These are phyloP conservation scores for Begonia loranthoides DNA, from an alignment of 306 rosid species.

Conservation along the genomic window DNA sequence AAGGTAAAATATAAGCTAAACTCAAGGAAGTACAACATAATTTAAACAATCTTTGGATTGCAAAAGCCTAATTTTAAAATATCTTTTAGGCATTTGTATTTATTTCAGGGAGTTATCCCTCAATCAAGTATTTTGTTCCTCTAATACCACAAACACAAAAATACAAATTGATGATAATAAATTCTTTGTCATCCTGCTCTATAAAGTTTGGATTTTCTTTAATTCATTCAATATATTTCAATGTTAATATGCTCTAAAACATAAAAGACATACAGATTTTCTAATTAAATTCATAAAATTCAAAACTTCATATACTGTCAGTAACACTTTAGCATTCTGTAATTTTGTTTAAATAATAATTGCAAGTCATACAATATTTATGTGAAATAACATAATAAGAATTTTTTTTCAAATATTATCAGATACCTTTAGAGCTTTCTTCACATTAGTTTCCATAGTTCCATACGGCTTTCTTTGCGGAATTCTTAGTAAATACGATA, in stretches of 20 bases:
- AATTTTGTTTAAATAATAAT: not conserved
- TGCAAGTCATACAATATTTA: not conserved
- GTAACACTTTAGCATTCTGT: not conserved
- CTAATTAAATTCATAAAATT: not conserved
- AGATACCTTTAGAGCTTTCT: slow-evolving; percentile 74
- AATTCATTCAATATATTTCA: too few relatives aligned
- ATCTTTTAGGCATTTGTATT: not conserved
- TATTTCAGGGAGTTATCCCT: not conserved
- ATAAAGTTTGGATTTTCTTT: too few relatives aligned
- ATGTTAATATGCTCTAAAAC: not conserved
- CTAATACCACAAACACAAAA: too few relatives aligned
- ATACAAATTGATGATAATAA: too few relatives aligned
- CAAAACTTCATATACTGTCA: not conserved
- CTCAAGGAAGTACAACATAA: not conserved
- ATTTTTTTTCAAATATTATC: not conserved
- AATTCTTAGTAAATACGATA: slow-evolving; percentile 74
- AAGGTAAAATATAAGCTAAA: not conserved
- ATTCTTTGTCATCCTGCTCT: too few relatives aligned
- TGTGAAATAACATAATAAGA: slow-evolving; percentile 1
- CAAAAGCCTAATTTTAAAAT: too few relatives aligned
- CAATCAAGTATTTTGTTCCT: not conserved
- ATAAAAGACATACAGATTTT: not conserved
- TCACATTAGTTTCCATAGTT: slow-evolving; percentile 90
- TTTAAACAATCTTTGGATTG: not conserved
- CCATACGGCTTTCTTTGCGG: slow-evolving; percentile 95